Percentiles rank a stretch among this genome's conserved stretches.
These are phyloP conservation scores for Grosmannia serpens DNA, from an alignment of 2,329 filamentous ascomycete genomes.

Conservation along the genomic window DNA sequence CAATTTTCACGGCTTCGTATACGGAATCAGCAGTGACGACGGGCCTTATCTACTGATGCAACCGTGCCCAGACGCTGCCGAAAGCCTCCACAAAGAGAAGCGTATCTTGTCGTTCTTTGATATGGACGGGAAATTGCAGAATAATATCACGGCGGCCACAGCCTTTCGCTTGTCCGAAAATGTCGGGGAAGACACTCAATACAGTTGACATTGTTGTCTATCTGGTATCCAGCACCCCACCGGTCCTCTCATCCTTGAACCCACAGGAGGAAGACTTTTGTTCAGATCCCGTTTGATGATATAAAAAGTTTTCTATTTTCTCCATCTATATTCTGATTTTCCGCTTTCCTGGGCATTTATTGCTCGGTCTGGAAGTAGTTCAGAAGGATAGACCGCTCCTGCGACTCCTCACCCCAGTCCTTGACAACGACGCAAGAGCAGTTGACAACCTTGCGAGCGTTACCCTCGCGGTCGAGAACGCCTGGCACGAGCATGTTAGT, in stretches of 20 bases:
- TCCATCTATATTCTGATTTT: not conserved
- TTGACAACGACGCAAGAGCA: slow-evolving; percentile 99
- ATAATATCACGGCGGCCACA: not conserved
- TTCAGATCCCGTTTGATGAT: not conserved
- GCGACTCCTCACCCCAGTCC: slow-evolving; percentile 99
- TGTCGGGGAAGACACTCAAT: not conserved
- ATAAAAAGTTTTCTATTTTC: slow-evolving; percentile 1
- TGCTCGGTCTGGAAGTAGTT: slow-evolving; percentile 99
- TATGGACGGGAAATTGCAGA: not conserved
- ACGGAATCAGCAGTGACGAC: too few species aligned
- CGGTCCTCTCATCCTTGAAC: not conserved
- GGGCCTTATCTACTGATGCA: too few species aligned
- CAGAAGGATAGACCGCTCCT: slow-evolving; percentile 96
- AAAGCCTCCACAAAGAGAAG: not conserved
- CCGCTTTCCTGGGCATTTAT: slow-evolving; percentile 27
- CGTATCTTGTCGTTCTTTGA: not conserved
- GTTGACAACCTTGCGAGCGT: slow-evolving; percentile 99
- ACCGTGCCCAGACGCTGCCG: too few species aligned
- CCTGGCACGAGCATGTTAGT: slow-evolving; percentile 40
- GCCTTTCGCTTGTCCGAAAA: not conserved
- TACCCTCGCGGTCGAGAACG: slow-evolving; percentile 97
- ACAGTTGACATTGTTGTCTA: slow-evolving; percentile 8
- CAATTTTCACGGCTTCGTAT: too few species aligned
- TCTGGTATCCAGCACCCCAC: slow-evolving; percentile 6
- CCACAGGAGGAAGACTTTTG: not conserved